A percentile compares a stretch with the other conserved stretches of the same genome.
Evolutionary conservation across 202 grass and related monocot genomes (phyloP).

Genomic region (Brachypodium distachyon): DNA sequence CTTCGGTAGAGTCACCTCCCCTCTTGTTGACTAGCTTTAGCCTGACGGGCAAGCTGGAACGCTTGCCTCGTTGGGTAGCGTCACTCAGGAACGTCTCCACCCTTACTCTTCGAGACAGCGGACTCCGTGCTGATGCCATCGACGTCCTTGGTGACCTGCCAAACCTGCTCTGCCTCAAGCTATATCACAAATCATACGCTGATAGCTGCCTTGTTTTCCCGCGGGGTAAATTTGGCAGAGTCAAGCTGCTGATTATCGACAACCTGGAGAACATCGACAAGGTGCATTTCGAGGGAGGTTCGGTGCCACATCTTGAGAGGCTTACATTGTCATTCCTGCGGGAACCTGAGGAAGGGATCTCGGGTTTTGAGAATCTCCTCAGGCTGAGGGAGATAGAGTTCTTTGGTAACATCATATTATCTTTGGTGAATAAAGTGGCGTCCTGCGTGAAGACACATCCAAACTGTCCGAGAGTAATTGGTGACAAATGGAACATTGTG

Average conservation of each 20-base stretch:
- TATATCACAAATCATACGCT: constrained; percentile 27
- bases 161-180: constrained; percentile 27
- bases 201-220: not conserved
- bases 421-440: constrained; percentile 7
- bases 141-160: constrained; percentile 20
- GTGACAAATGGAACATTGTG: constrained; percentile 20
- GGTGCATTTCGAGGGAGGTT: constrained; percentile 5
- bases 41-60: not conserved
- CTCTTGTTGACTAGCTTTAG: constrained; percentile 6
- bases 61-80: constrained; percentile 9
- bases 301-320: not conserved
- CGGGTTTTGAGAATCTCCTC: not conserved
- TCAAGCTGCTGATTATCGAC: constrained; percentile 13
- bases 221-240: not conserved
- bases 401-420: constrained; percentile 24
- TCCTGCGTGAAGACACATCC: constrained; percentile 19
- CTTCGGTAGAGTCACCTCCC: constrained; percentile 1
- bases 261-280: constrained; percentile 14
- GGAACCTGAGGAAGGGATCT: constrained; percentile 9
- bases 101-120: not conserved
- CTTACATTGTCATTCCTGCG: constrained; percentile 2
- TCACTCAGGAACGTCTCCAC: not conserved
- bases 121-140: not conserved
- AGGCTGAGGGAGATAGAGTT: constrained; percentile 28
- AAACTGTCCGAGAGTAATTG: constrained; percentile 17